Percentiles rank a stretch among this genome's conserved stretches.
Evolutionary conservation across 257 asterid species (phyloP).

Genomic region (Solanum habrochaites): DNA sequence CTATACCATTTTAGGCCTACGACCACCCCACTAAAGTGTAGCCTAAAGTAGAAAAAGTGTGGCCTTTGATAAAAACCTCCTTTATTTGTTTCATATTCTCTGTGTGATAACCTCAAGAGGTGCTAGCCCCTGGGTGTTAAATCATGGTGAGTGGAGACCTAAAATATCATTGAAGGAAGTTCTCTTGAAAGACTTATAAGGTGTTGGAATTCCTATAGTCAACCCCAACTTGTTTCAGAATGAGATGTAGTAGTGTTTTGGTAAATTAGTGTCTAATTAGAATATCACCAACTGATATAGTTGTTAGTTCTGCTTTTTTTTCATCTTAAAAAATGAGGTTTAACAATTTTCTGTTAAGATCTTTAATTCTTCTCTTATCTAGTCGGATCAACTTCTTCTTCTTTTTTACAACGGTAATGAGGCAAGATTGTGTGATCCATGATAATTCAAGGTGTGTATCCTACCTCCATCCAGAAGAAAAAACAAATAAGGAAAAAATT

Average conservation of each 20-base stretch:
- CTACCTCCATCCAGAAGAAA: not conserved
- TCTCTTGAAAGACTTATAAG: not conserved
- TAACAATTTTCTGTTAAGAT: not conserved
- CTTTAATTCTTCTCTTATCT: not conserved
- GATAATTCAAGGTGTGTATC: not conserved
- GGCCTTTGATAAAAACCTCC: no score
- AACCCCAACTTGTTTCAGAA: not conserved
- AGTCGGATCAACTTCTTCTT: not conserved
- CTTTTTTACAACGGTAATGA: not conserved
- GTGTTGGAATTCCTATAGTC: not conserved
- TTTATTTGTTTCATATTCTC: no score
- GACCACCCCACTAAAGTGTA: no score
- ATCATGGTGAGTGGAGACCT: not conserved
- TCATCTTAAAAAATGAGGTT: not conserved
- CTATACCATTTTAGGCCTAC: no score
- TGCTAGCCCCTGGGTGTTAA: not conserved
- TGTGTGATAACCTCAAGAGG: not conserved
- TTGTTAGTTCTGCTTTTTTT: not conserved
- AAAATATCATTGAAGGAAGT: not conserved
- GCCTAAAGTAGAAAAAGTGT: no score
- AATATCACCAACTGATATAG: not conserved
- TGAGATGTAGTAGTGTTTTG: not conserved
- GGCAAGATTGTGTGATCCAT: not conserved
- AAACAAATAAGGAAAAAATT: not conserved
- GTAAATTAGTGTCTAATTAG: not conserved